A percentile compares a stretch with the other conserved stretches of the same genome.
Conservation (phyloP, 208 protist genomes). For the Acanthamoeba lenticulata region DNA sequence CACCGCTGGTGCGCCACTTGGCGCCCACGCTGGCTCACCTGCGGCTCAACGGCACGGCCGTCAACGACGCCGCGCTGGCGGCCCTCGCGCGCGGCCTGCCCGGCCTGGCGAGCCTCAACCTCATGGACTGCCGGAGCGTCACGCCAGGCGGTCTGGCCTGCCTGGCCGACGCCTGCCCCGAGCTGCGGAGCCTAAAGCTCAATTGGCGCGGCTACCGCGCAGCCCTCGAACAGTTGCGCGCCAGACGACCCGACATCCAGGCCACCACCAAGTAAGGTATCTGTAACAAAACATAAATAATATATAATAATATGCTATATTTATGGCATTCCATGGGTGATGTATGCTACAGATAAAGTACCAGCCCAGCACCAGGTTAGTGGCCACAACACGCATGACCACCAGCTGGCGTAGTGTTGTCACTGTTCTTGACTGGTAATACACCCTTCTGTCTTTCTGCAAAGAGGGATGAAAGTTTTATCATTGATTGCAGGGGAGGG, state of each 20-base stretch:
- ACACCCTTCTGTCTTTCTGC: too few species aligned
- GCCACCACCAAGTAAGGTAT: not conserved
- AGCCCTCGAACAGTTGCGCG: not conserved
- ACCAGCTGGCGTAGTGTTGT: too few species aligned
- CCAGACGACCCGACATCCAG: not conserved
- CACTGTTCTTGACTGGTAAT: too few species aligned
- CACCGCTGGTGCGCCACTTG: not conserved
- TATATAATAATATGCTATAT: too few species aligned
- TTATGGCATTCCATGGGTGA: too few species aligned
- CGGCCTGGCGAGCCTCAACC: not conserved
- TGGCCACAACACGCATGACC: too few species aligned
- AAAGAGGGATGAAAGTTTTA: too few species aligned
- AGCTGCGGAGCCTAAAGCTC: not conserved
- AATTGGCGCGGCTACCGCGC: not conserved
- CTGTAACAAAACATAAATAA: too few species aligned
- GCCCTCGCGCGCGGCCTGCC: not conserved
- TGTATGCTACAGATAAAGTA: too few species aligned
- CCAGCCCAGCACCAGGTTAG: too few species aligned
- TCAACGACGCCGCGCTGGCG: not conserved
- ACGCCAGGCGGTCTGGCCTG: not conserved
- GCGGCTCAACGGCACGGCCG: not conserved
- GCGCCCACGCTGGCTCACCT: not conserved
- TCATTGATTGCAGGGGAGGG: too few species aligned
- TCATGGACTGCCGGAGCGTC: not conserved
- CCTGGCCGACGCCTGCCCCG: not conserved